These are phyloP conservation scores for Primulina huaijiensis DNA, from an alignment of 257 asterid species.

Conservation along the genomic window DNA sequence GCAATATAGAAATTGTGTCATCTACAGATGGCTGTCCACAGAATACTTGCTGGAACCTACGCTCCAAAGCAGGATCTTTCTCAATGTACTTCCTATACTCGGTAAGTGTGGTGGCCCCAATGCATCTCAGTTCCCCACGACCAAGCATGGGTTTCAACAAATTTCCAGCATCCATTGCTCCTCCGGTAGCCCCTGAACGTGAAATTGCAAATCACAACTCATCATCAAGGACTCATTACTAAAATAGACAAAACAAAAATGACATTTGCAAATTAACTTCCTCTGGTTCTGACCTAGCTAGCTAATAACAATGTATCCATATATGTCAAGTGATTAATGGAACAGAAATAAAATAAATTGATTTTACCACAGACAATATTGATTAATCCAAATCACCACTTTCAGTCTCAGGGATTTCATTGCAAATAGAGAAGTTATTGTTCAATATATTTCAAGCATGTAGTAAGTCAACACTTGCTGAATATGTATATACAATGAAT, in stretches of 20 bases:
- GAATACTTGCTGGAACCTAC: conserved; percentile 91
- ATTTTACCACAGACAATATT: background rate
- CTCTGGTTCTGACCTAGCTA: conserved; percentile 13
- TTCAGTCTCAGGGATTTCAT: background rate
- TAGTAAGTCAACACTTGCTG: background rate
- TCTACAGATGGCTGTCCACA: conserved; percentile 93
- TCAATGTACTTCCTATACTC: conserved; percentile 89
- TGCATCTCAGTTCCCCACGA: conserved; percentile 90
- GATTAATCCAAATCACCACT: conserved; percentile 3
- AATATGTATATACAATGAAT: background rate
- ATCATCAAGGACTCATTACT: conserved; percentile 5
- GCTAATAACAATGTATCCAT: background rate
- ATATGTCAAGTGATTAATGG: background rate
- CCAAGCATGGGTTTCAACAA: conserved; percentile 94
- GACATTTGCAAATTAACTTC: conserved; percentile 13
- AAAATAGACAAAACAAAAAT: background rate
- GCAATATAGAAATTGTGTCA: conserved; percentile 83
- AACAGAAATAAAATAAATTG: background rate
- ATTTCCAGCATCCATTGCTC: conserved; percentile 93
- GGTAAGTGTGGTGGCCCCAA: conserved; percentile 87
- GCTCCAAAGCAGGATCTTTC: conserved; percentile 93
- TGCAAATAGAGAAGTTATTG: background rate
- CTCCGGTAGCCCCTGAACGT: conserved; percentile 74
- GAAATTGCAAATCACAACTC: conserved; percentile 1
- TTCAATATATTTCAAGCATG: background rate